Conservation (phyloP, 208 protist species). For the Wallacemonas sp. region DNA sequence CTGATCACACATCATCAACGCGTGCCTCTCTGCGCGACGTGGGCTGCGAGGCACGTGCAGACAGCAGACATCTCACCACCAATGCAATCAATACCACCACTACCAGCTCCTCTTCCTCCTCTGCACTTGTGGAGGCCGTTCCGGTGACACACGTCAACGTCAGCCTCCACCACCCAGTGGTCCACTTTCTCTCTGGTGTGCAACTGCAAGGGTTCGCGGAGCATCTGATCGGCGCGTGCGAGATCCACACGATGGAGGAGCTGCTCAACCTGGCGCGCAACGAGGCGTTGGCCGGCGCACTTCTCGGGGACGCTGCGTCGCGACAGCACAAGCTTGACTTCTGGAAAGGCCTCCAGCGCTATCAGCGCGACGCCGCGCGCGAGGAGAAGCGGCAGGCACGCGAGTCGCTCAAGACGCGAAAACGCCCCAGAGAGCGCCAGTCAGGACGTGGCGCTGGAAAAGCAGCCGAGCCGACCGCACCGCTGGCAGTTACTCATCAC, state of each 20-base stretch:
- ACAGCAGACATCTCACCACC: no score
- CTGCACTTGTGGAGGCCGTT: no score
- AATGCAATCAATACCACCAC: neutral
- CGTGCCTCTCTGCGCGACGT: neutral
- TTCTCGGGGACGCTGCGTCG: conserved; percentile 62
- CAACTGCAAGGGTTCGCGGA: conserved; percentile 79
- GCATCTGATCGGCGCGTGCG: conserved; percentile 34
- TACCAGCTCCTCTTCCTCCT: no score
- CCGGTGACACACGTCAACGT: conserved; percentile 9
- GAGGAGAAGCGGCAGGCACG: conserved; percentile 9
- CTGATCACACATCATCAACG: no score
- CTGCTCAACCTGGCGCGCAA: conserved; percentile 32
- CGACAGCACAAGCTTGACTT: conserved; percentile 61
- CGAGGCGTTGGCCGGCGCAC: conserved; percentile 34
- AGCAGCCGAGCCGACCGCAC: neutral
- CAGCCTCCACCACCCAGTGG: conserved; percentile 55
- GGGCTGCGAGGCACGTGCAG: no score
- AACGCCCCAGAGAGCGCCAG: neutral
- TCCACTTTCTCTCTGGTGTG: conserved; percentile 69
- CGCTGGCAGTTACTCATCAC: neutral
- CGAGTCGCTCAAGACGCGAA: neutral
- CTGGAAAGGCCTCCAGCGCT: conserved; percentile 57
- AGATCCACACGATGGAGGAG: conserved; percentile 41
- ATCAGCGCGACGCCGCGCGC: conserved; percentile 23
- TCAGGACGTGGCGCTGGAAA: neutral